phyloP scores from a whole-genome alignment of 2,329 filamentous ascomycete genomes.

The Pseudogymnoascus sp. region DNA sequence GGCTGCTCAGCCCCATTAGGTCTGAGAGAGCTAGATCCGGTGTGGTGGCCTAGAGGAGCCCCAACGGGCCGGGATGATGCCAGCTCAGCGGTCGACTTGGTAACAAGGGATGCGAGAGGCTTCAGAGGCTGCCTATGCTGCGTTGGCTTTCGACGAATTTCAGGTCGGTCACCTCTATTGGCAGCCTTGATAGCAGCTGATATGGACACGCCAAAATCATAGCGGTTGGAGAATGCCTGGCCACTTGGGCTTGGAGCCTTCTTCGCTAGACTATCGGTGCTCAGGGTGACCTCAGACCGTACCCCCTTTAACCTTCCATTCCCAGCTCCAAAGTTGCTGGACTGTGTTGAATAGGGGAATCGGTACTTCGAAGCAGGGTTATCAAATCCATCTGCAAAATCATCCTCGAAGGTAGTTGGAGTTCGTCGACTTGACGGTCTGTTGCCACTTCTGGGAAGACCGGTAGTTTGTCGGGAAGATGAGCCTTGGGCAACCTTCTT shows the following conservation, averaged over 20 bases:
- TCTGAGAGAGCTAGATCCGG: neutral
- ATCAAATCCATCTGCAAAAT: conserved; percentile 58
- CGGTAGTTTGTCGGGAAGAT: conserved; percentile 44
- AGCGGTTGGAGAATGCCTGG: conserved; percentile 82
- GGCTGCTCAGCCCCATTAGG: conserved; percentile 50
- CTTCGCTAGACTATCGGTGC: conserved; percentile 34
- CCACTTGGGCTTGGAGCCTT: conserved; percentile 51
- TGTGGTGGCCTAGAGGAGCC: neutral
- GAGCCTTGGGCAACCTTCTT: conserved; percentile 49
- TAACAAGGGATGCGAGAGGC: conserved; percentile 17
- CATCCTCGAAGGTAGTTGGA: conserved; percentile 56
- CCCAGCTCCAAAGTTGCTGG: conserved; percentile 25
- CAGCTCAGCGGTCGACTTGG: neutral
- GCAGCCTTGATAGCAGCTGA: conserved; percentile 72
- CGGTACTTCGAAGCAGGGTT: conserved; percentile 36
- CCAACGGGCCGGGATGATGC: neutral
- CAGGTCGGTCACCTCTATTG: conserved; percentile 57
- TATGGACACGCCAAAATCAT: conserved; percentile 92
- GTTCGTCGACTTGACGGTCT: conserved; percentile 43
- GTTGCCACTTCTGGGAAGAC: conserved; percentile 63
- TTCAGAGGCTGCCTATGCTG: conserved; percentile 20
- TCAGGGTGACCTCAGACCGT: conserved; percentile 53
- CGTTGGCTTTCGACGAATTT: conserved; percentile 40
- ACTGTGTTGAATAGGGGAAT: conserved; percentile 16
- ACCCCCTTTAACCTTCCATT: conserved; percentile 63